phyloP scores from a whole-genome alignment of 2,329 filamentous ascomycete species.

The Scedosporium aurantiacum region DNA sequence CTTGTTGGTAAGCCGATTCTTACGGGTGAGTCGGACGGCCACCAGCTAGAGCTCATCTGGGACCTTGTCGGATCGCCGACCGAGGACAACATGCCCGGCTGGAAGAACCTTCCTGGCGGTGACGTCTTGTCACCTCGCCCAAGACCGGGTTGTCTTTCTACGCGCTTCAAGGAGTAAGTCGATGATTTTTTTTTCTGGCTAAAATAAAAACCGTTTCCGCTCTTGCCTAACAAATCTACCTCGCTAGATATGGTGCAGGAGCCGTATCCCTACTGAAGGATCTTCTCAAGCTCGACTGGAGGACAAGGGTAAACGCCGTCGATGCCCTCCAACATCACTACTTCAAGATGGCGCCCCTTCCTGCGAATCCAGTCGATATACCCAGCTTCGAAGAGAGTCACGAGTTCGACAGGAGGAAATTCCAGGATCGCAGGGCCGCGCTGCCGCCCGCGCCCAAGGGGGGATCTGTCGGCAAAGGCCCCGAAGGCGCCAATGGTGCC shows the following conservation, averaged over 20 bases:
- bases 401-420: conserved; percentile 88
- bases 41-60: conserved; percentile 91
- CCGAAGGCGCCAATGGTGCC: conserved; percentile 36
- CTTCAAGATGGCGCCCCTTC: conserved; percentile 69
- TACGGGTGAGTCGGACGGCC: conserved; percentile 73
- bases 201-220: not conserved
- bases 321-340: conserved; percentile 90
- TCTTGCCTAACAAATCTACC: not conserved
- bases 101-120: conserved; percentile 70
- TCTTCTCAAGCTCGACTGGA: conserved; percentile 81
- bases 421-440: conserved; percentile 72
- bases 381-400: conserved; percentile 90
- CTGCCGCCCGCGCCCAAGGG: conserved; percentile 86
- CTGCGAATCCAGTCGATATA: conserved; percentile 75
- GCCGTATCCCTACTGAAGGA: conserved; percentile 74
- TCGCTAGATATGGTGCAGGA: conserved; percentile 47
- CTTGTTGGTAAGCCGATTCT: conserved; percentile 87
- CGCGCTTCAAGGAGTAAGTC: conserved; percentile 60
- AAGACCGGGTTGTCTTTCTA: conserved; percentile 53
- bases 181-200: not conserved
- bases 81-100: conserved; percentile 87
- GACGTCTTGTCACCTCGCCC: conserved; percentile 58
- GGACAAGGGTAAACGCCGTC: conserved; percentile 77
- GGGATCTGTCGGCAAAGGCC: conserved; percentile 73
- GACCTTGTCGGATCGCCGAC: conserved; percentile 82